Conservation (phyloP, 805 yeast species). For the Diddensiella caesifluorescens region DNA sequence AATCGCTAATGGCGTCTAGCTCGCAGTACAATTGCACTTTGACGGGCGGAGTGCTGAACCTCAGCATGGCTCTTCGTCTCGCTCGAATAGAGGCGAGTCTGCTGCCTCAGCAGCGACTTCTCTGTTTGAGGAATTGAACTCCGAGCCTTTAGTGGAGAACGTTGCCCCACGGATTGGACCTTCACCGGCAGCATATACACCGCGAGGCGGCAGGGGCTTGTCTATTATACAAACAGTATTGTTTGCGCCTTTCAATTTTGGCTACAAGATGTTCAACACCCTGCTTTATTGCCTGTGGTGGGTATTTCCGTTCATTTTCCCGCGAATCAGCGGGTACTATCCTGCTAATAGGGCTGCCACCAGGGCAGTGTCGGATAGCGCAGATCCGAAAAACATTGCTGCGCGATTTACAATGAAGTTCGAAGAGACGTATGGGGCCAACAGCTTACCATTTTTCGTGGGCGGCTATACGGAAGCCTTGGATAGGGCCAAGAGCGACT, state of each 20-base stretch:
- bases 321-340: conserved; percentile 33
- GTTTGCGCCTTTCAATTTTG: conserved; percentile 32
- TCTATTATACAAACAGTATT: conserved; percentile 31
- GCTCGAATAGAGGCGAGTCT: conserved; percentile 4
- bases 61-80: background rate
- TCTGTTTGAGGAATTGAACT: conserved; percentile 27
- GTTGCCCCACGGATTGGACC: conserved; percentile 30
- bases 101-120: conserved; percentile 17
- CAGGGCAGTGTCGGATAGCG: conserved; percentile 33
- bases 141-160: conserved; percentile 20
- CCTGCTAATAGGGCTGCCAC: conserved; percentile 37
- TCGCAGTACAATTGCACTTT: conserved; percentile 19
- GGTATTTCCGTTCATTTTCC: conserved; percentile 37
- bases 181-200: conserved; percentile 24
- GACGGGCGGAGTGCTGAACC: conserved; percentile 11
- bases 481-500: conserved; percentile 60
- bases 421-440: conserved; percentile 41
- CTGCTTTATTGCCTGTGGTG: conserved; percentile 28
- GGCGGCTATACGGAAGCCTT: conserved; percentile 81
- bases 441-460: conserved; percentile 42
- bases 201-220: conserved; percentile 21
- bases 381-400: conserved; percentile 51
- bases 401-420: conserved; percentile 46
- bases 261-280: conserved; percentile 29
- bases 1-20: conserved; percentile 6